Conservation (phyloP, 83 land plant species). For the Diphasiastrum complanatum region DNA sequence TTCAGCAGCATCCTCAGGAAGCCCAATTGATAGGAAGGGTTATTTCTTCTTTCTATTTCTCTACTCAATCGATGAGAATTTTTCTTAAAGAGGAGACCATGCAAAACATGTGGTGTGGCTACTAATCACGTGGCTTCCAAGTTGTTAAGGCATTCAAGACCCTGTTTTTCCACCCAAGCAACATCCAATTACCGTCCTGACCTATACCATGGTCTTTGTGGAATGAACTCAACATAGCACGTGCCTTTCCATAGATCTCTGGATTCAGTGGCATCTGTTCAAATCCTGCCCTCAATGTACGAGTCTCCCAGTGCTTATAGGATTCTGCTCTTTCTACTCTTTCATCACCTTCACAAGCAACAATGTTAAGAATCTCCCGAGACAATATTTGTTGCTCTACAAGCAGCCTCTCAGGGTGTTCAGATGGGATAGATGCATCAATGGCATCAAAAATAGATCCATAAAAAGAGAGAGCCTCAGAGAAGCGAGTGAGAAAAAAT, state of each 20-base stretch:
- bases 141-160: too few species aligned
- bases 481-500: conserved; percentile 63
- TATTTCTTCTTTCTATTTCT: too few species aligned
- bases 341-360: conserved; percentile 75
- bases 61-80: too few species aligned
- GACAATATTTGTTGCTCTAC: conserved; percentile 52
- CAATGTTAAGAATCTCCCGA: conserved; percentile 52
- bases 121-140: too few species aligned
- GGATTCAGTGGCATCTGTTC: conserved; percentile 39
- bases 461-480: conserved; percentile 57
- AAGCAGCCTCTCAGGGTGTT: conserved; percentile 35
- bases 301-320: conserved; percentile 73
- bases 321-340: conserved; percentile 78
- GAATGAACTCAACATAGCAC: conserved; percentile 18
- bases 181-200: conserved; percentile 56
- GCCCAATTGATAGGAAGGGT: too few species aligned
- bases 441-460: conserved; percentile 53
- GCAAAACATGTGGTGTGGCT: too few species aligned
- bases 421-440: conserved; percentile 36
- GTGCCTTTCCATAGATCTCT: conserved; percentile 27
- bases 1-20: too few species aligned
- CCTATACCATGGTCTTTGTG: conserved; percentile 59
- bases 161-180: conserved; percentile 76
- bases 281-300: conserved; percentile 60
- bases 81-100: too few species aligned